phyloP scores from a whole-genome alignment of 352 stramenopile genomes.

The Globisporangium iwayamae region DNA sequence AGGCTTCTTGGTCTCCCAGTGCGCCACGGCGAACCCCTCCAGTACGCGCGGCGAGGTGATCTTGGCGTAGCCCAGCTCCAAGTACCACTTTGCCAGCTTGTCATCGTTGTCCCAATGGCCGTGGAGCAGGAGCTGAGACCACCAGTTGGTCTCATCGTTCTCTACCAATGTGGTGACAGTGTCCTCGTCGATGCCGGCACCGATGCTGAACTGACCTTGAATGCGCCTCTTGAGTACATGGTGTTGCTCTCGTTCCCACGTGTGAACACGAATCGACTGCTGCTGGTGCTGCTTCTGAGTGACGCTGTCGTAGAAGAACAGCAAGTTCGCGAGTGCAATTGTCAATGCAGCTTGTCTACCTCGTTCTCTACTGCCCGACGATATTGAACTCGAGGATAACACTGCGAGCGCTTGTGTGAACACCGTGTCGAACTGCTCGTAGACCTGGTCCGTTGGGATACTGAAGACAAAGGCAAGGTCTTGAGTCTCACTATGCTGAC shows the following conservation, averaged over 20 bases:
- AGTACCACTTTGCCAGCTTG: constrained; percentile 54
- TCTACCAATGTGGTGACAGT: not conserved
- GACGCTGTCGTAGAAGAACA: constrained; percentile 23
- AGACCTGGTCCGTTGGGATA: constrained; percentile 24
- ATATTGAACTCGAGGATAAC: not conserved
- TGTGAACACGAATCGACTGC: constrained; percentile 2
- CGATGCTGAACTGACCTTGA: constrained; percentile 30
- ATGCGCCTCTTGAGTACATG: constrained; percentile 33
- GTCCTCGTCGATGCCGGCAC: not conserved
- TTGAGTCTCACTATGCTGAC: constrained; percentile 1
- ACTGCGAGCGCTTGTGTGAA: constrained; percentile 4
- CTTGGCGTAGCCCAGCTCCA: constrained; percentile 36
- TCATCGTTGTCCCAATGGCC: constrained; percentile 38
- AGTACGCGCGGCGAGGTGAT: constrained; percentile 25
- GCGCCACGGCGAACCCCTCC: constrained; percentile 34
- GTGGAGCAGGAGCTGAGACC: constrained; percentile 40
- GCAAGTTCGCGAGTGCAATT: constrained; percentile 36
- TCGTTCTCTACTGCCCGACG: not conserved
- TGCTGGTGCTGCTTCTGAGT: not conserved
- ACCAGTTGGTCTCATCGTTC: constrained; percentile 17
- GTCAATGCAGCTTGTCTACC: constrained; percentile 22
- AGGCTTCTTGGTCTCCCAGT: constrained; percentile 32
- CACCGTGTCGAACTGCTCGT: constrained; percentile 24
- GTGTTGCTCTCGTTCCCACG: constrained; percentile 43
- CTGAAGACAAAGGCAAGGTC: constrained; percentile 20